phyloP scores from a whole-genome alignment of 2,329 filamentous ascomycete genomes.

The Sporothrix schenckii region DNA sequence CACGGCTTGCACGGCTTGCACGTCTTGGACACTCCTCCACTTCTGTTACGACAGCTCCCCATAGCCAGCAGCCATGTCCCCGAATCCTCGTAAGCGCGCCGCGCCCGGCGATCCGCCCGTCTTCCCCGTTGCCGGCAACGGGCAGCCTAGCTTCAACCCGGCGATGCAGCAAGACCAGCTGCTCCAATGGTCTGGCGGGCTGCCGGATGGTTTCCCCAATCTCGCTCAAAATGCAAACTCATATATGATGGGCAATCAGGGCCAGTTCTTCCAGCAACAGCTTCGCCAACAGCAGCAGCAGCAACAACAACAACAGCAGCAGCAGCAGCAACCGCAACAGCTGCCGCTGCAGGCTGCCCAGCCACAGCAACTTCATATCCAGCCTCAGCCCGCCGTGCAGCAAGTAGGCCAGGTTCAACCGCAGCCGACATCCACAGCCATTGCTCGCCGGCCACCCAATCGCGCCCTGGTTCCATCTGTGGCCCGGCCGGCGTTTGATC shows the following conservation, averaged over 20 bases:
- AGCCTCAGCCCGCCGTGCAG: conserved; percentile 40
- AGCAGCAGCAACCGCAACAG: conserved; percentile 12
- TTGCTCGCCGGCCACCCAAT: conserved; percentile 58
- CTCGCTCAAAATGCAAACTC: conserved; percentile 43
- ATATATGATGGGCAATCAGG: conserved; percentile 47
- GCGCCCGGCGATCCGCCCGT: conserved; percentile 72
- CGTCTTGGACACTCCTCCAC: too few species aligned
- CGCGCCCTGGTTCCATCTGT: conserved; percentile 54
- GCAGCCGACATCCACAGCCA: conserved; percentile 49
- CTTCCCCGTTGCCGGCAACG: conserved; percentile 56
- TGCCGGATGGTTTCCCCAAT: conserved; percentile 47
- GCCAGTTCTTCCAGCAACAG: conserved; percentile 40
- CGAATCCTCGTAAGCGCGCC: conserved; percentile 68
- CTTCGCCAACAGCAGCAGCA: conserved; percentile 27
- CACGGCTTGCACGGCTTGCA: too few species aligned
- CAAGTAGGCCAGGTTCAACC: conserved; percentile 36
- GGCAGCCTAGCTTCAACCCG: conserved; percentile 49
- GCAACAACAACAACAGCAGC: conserved; percentile 11
- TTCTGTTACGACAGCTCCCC: not conserved
- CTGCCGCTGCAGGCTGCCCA: conserved; percentile 30
- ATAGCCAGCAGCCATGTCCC: conserved; percentile 48
- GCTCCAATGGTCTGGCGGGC: conserved; percentile 50
- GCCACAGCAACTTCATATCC: conserved; percentile 37
- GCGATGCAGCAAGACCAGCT: conserved; percentile 54
- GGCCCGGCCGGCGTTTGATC: conserved; percentile 46